Evolutionary conservation across 1,284 basidiomycete genomes (phyloP).

Genomic region (Ceratorhiza oryzae-sativae): DNA sequence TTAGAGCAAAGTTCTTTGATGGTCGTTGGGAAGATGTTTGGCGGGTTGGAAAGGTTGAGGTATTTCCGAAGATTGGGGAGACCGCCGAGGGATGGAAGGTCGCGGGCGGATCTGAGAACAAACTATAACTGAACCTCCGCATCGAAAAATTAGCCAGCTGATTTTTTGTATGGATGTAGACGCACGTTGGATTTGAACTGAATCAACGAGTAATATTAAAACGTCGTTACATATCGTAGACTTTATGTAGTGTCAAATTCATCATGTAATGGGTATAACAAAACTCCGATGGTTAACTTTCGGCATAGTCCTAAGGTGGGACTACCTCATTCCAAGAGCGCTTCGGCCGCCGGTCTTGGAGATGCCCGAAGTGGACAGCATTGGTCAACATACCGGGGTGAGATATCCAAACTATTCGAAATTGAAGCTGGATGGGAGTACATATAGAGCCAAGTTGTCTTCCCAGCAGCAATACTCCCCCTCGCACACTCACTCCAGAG

Average conservation of each 20-base stretch:
- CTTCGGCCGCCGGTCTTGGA: no score
- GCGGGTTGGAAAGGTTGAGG: neutral
- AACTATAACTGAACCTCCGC: constrained; percentile 19
- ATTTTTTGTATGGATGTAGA: no score
- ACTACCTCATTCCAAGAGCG: no score
- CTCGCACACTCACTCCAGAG: no score
- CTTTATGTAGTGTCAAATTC: no score
- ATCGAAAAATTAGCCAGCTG: neutral
- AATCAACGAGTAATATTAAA: neutral
- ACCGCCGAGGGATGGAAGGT: constrained; percentile 6
- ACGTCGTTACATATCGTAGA: no score
- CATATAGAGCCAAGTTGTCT: neutral
- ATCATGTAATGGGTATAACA: no score
- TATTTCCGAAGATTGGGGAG: constrained; percentile 15
- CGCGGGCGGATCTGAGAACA: neutral
- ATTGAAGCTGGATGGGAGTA: neutral
- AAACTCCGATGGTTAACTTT: no score
- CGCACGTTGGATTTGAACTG: neutral
- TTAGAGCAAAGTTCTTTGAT: neutral
- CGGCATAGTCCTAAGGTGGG: no score
- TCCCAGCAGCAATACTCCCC: no score
- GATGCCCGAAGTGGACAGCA: neutral
- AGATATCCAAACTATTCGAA: neutral
- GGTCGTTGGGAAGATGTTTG: constrained; percentile 10
- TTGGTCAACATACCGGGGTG: neutral